phyloP scores from a whole-genome alignment of 495 filamentous ascomycete genomes.

The Bacidia gigantensis region DNA sequence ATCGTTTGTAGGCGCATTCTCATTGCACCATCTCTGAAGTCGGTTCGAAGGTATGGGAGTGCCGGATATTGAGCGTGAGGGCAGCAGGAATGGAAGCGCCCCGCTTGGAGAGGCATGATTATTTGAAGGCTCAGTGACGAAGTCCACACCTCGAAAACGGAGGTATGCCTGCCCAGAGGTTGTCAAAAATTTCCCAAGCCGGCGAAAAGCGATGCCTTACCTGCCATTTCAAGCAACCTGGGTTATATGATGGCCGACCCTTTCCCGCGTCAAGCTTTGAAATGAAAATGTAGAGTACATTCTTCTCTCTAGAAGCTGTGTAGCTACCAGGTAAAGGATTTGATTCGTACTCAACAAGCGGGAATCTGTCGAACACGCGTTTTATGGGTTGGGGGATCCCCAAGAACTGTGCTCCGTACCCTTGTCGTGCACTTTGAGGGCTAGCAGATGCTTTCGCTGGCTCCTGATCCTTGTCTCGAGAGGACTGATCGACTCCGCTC shows the following conservation, averaged over 20 bases:
- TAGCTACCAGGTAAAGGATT: slow-evolving; percentile 61
- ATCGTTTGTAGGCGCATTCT: not conserved
- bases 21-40: slow-evolving; percentile 54
- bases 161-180: slow-evolving; percentile 55
- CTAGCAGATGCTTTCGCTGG: not conserved
- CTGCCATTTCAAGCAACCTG: slow-evolving; percentile 93
- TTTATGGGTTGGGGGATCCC: slow-evolving; percentile 64
- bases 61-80: slow-evolving; percentile 25
- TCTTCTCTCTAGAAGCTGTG: slow-evolving; percentile 31
- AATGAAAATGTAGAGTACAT: slow-evolving; percentile 68
- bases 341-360: slow-evolving; percentile 59
- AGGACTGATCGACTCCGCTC: not conserved
- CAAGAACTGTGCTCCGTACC: no score
- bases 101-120: slow-evolving; percentile 91
- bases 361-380: slow-evolving; percentile 70
- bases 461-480: not conserved
- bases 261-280: slow-evolving; percentile 45
- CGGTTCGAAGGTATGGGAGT: slow-evolving; percentile 43
- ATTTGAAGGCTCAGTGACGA: slow-evolving; percentile 56
- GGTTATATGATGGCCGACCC: slow-evolving; percentile 74
- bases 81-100: slow-evolving; percentile 74
- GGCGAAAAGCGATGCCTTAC: slow-evolving; percentile 26
- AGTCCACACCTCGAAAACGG: slow-evolving; percentile 58
- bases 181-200: not conserved
- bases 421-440: slow-evolving; percentile 11